phyloP scores from a whole-genome alignment of 2,329 filamentous ascomycete species.

The Curvularia spicifera region DNA sequence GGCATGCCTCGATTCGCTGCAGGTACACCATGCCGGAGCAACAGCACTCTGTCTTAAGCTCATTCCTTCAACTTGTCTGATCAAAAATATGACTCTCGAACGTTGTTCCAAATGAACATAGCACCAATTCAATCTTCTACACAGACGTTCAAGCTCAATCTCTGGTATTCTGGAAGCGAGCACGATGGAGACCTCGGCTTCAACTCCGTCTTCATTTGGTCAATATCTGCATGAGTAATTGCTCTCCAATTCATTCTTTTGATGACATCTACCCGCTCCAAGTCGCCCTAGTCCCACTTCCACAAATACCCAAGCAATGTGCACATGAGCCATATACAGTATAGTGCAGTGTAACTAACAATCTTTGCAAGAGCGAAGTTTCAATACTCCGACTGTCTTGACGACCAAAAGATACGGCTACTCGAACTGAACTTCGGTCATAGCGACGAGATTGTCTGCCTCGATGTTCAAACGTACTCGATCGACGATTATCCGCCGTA shows the following conservation, averaged over 20 bases:
- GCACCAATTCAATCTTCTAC: not conserved
- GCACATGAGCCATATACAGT: not conserved
- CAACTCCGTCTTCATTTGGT: not conserved
- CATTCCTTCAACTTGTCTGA: not conserved
- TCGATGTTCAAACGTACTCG: not conserved
- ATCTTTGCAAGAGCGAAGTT: not conserved
- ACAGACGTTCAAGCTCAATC: not conserved
- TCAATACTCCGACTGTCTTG: not conserved
- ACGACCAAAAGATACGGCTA: not conserved
- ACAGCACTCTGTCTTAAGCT: not conserved
- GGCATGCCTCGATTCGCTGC: not conserved
- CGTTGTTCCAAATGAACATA: not conserved
- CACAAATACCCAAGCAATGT: not conserved
- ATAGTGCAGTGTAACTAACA: not conserved
- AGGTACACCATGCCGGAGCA: not conserved
- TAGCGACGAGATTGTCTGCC: not conserved
- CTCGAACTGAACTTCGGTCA: slow-evolving; percentile 2
- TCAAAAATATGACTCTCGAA: not conserved
- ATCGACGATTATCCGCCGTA: not conserved
- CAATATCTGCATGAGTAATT: not conserved
- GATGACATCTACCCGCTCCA: not conserved
- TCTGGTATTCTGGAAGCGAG: not conserved
- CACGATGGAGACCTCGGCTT: not conserved
- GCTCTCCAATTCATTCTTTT: not conserved
- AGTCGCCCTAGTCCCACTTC: not conserved